Conservation (phyloP, 1,284 basidiomycete species). For the Leccinum pallidistipes region DNA sequence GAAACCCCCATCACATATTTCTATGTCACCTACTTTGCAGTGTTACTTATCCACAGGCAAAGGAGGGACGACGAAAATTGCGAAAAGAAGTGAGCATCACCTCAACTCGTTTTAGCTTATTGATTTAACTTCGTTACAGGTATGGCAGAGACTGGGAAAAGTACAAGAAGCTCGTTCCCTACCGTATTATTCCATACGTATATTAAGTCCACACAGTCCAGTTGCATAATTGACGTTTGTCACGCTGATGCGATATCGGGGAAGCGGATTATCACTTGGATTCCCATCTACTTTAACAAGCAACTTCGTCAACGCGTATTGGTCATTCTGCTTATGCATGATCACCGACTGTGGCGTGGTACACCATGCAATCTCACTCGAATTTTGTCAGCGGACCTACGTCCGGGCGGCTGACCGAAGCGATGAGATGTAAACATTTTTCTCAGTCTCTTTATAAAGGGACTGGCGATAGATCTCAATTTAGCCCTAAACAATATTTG, state of each 20-base stretch:
- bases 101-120: background rate
- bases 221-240: background rate
- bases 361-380: background rate
- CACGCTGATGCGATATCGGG: background rate
- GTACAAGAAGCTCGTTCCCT: slow-evolving; percentile 85
- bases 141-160: slow-evolving; percentile 89
- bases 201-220: slow-evolving; percentile 44
- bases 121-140: slow-evolving; percentile 35
- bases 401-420: background rate
- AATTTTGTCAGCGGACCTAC: background rate
- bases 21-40: slow-evolving; percentile 87
- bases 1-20: slow-evolving; percentile 95
- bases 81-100: slow-evolving; percentile 67
- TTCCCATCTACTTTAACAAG: background rate
- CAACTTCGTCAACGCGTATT: no score
- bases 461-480: background rate
- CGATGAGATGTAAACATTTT: background rate
- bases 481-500: background rate
- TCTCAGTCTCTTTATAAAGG: slow-evolving; percentile 1
- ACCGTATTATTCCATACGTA: slow-evolving; percentile 86
- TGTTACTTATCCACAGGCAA: slow-evolving; percentile 92
- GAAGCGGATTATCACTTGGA: background rate
- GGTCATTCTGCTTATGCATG: background rate
- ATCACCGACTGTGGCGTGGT: background rate
- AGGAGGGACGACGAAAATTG: slow-evolving; percentile 92